Conservation (phyloP, 148 eudicot genomes). For the Vaccinium corymbosum region DNA sequence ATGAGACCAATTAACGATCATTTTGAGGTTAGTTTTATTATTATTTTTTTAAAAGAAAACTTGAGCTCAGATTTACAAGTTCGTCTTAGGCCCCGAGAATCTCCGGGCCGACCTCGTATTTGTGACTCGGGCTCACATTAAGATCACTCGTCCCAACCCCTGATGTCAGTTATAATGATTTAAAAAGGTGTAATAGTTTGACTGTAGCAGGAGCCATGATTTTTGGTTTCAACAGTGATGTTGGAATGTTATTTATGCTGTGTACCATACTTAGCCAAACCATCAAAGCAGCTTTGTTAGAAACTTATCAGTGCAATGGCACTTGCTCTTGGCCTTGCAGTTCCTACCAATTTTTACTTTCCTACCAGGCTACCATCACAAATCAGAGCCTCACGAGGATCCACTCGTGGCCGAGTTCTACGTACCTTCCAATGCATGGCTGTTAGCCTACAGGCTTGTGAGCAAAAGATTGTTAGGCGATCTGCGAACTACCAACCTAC, state of each 20-base stretch:
- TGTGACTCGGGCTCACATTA: neutral
- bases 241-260: neutral
- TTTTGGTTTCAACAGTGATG: neutral
- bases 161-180: neutral
- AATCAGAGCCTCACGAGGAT: neutral
- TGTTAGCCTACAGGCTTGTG: neutral
- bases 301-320: neutral
- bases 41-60: no score
- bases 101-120: no score
- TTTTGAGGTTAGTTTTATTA: no score
- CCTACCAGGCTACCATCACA: neutral
- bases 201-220: neutral
- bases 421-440: neutral
- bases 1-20: no score
- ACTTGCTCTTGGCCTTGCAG: neutral
- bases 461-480: neutral
- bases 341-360: neutral
- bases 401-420: neutral
- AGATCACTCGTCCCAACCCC: neutral
- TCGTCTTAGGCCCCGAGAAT: no score
- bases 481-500: constrained; percentile 7
- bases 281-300: neutral
- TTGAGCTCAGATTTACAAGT: no score
- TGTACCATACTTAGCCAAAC: neutral
- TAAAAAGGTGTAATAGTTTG: neutral